Evolutionary conservation across 805 yeast species (phyloP), one percentile per base, ranked within the genome.

Genomic region (Candida morakotiae): DNA sequence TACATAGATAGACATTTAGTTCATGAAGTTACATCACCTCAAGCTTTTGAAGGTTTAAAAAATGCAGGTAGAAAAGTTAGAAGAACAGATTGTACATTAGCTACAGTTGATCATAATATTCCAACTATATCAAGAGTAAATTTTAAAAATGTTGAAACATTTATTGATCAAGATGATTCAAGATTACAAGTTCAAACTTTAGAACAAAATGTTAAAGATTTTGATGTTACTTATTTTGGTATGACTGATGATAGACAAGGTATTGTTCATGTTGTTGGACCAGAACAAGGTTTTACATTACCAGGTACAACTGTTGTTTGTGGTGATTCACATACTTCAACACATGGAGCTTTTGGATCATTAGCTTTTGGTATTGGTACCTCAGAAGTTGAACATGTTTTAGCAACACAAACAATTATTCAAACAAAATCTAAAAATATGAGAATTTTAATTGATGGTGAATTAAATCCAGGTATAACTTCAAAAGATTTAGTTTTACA

Each of bases 261-360:
- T 52, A 93, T 93, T 58, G 98, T 93, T 39, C 99, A 93, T 63
- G 87, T 93, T 49, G 95, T 93, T 42, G 99, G 98, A 33, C 99
- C 98, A 26, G 98, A 93, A 62, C 98, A 93, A 67, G 98, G 98
- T 35, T 93, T 93, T 69, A 93, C 98, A 24, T 73, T 93, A 37
- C 98, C 98, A 25, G 98, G 98, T 52, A 88, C 98, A 35, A 93
- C 98, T 3, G 96, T 93, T 23, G 99, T 93, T 30, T 93, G 98
- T 68, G 99, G 99, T 63, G 99, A 93, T 62, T 88, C 97, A 3
- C 99, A 93, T 62, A 93, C 98, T 19, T 87, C 97, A 3, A 93
- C 99, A 1, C 98, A 93, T 58, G 98, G 99, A 53, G 98, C 98
- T 30, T 93, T 93, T 58, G 98, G 99, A 45, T 71, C 98, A 8